phyloP scores from a whole-genome alignment of 139 green algal genomes.

The Raphidocelis subcapitata region DNA sequence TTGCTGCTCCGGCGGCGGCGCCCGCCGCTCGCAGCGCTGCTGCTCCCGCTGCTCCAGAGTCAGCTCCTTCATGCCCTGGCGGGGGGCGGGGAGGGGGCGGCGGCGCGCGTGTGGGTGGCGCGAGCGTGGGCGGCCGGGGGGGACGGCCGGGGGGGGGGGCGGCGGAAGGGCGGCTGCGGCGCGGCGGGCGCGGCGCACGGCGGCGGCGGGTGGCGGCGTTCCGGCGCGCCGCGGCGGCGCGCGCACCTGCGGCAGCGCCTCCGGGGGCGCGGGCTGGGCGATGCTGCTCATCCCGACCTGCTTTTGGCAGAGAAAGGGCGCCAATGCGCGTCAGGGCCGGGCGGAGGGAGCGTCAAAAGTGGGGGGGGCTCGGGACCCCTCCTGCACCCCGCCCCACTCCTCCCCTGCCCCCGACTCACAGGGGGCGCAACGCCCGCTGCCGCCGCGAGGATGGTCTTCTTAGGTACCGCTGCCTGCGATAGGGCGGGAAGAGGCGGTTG shows the following conservation, averaged over 20 bases:
- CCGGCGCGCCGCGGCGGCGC: too few species aligned
- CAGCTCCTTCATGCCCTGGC: slow-evolving; percentile 31
- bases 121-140: too few species aligned
- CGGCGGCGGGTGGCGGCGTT: too few species aligned
- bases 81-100: too few species aligned
- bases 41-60: slow-evolving; percentile 14
- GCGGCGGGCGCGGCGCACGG: too few species aligned
- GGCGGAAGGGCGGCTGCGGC: too few species aligned
- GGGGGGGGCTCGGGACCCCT: background rate
- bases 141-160: too few species aligned
- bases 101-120: too few species aligned
- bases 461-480: slow-evolving; percentile 10
- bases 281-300: slow-evolving; percentile 32
- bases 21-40: slow-evolving; percentile 14
- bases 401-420: background rate
- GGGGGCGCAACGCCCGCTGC: background rate
- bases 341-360: background rate
- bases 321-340: background rate
- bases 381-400: background rate
- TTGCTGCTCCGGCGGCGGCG: background rate
- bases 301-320: background rate
- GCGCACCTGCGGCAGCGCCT: slow-evolving; percentile 26
- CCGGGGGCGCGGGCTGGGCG: slow-evolving; percentile 12
- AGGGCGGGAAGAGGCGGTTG: background rate
- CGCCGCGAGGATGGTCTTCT: background rate